These are phyloP conservation scores for Chlorophyllum brunneum DNA, from an alignment of 768 basidiomycete species.

Conservation along the genomic window DNA sequence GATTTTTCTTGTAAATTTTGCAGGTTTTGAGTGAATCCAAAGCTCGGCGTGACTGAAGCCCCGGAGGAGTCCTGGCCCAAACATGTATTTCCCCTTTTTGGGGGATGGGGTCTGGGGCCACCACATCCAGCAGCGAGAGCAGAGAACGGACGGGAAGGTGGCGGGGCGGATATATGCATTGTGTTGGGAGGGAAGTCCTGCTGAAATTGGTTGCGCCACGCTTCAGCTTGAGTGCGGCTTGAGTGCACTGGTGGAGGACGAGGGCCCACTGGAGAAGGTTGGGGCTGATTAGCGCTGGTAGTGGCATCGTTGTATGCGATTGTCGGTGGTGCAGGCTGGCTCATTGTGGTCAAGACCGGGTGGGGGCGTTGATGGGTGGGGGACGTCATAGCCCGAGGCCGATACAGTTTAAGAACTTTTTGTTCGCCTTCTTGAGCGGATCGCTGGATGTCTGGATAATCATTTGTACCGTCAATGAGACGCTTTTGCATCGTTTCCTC, in stretches of 20 bases:
- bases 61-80: constrained; percentile 17
- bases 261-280: constrained; percentile 13
- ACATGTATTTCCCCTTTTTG: constrained; percentile 36
- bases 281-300: constrained; percentile 15
- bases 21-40: constrained; percentile 23
- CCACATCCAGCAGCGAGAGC: constrained; percentile 20
- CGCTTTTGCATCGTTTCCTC: constrained; percentile 43
- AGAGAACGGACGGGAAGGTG: constrained; percentile 19
- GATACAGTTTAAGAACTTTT: constrained; percentile 25
- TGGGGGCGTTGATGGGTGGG: constrained; percentile 18
- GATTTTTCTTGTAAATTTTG: constrained; percentile 19
- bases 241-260: constrained; percentile 17
- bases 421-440: constrained; percentile 21
- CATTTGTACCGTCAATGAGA: constrained; percentile 39
- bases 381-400: constrained; percentile 9
- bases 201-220: constrained; percentile 19
- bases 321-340: background rate
- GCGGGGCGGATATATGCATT: constrained; percentile 13
- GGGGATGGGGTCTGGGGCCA: constrained; percentile 28
- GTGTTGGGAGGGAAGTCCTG: constrained; percentile 1
- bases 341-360: constrained; percentile 1
- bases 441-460: constrained; percentile 27
- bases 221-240: constrained; percentile 18
- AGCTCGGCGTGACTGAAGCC: constrained; percentile 6
- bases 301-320: constrained; percentile 7